These are phyloP conservation scores for Pseudodiploospora longispora DNA, from an alignment of 2,329 filamentous ascomycete species.

Conservation along the genomic window DNA sequence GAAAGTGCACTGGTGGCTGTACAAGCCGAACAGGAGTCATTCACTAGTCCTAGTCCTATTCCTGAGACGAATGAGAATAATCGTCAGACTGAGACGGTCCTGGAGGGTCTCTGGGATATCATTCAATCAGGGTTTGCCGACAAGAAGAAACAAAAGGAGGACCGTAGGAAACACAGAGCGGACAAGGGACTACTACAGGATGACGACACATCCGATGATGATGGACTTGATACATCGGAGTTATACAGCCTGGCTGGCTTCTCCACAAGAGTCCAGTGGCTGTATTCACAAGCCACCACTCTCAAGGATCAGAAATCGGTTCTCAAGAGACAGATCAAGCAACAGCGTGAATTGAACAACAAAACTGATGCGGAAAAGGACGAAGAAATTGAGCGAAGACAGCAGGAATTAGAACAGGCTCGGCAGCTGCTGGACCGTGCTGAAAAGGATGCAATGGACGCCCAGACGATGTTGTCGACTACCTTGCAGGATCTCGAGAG, in stretches of 20 bases:
- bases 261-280: constrained; percentile 66
- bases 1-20: constrained; percentile 57
- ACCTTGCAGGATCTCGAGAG: constrained; percentile 31
- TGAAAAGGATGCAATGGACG: constrained; percentile 28
- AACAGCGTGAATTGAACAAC: constrained; percentile 86
- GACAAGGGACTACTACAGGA: constrained; percentile 53
- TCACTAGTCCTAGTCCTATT: constrained; percentile 5
- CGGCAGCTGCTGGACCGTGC: constrained; percentile 27
- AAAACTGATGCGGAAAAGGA: constrained; percentile 71
- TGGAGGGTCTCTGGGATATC: constrained; percentile 49
- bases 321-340: constrained; percentile 84
- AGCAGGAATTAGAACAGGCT: constrained; percentile 45
- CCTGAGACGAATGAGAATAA: constrained; percentile 22
- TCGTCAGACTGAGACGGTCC: constrained; percentile 47
- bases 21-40: constrained; percentile 45
- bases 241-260: constrained; percentile 69
- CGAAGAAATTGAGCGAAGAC: constrained; percentile 51
- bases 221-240: constrained; percentile 49
- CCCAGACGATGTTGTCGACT: constrained; percentile 38
- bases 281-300: constrained; percentile 68
- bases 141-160: constrained; percentile 44
- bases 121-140: constrained; percentile 45
- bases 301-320: constrained; percentile 85
- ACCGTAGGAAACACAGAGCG: constrained; percentile 42
- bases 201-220: constrained; percentile 54